These are phyloP conservation scores for Populus davidiana DNA, from an alignment of 345 rosid species.

Conservation along the genomic window DNA sequence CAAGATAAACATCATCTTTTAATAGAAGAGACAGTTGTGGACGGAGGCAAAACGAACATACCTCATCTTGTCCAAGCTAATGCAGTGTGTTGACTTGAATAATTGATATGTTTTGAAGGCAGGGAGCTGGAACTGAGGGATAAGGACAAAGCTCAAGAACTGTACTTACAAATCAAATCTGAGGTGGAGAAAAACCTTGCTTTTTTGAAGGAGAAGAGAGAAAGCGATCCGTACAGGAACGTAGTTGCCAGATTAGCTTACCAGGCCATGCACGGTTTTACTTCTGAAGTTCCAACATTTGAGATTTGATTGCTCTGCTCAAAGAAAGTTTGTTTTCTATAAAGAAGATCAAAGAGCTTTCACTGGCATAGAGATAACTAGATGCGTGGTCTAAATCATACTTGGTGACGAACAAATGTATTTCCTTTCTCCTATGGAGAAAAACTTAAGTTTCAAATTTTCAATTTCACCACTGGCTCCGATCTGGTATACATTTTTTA, in stretches of 20 bases:
- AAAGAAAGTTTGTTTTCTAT: no score
- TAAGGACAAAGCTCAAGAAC: slow-evolving; percentile 19
- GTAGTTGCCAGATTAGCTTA: background rate
- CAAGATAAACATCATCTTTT: background rate
- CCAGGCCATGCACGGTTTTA: background rate
- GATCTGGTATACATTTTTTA: no score
- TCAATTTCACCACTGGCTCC: no score
- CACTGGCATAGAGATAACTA: no score
- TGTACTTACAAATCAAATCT: slow-evolving; percentile 27
- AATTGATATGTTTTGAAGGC: background rate
- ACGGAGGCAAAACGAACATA: background rate
- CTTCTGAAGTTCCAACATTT: background rate
- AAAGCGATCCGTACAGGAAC: slow-evolving; percentile 32
- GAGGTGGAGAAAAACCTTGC: slow-evolving; percentile 28
- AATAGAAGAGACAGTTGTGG: background rate
- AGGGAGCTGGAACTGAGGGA: slow-evolving; percentile 13
- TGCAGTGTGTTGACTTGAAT: background rate
- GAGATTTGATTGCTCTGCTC: background rate
- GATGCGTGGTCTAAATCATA: no score
- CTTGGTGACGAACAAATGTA: no score
- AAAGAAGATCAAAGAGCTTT: no score
- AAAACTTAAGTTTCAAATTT: no score
- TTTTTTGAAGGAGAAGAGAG: slow-evolving; percentile 26
- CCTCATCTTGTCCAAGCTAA: background rate
- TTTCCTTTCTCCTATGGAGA: no score